Conservation (phyloP, 805 yeast species). For the Metschnikowia gruessii region DNA sequence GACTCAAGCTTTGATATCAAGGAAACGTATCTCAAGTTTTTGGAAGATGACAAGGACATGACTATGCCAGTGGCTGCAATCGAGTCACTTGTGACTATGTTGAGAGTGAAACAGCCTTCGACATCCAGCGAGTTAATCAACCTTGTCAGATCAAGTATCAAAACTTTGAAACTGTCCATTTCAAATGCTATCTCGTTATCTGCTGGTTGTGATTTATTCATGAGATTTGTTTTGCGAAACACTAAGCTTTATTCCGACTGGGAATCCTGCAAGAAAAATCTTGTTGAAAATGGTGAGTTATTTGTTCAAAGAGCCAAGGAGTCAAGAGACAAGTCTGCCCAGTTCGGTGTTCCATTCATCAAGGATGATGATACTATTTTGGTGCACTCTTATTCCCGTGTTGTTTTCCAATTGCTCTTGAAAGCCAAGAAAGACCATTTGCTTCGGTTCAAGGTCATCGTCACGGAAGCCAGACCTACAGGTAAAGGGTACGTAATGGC, state of each 20-base stretch:
- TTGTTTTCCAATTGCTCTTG: conserved; percentile 70
- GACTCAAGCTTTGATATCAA: conserved; percentile 65
- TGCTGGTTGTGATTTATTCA: conserved; percentile 97
- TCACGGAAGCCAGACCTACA: conserved; percentile 90
- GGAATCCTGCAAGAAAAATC: conserved; percentile 86
- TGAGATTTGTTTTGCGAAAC: conserved; percentile 88
- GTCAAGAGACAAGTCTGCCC: conserved; percentile 83
- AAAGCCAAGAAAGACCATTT: conserved; percentile 72
- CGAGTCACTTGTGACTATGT: conserved; percentile 83
- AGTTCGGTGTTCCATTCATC: conserved; percentile 82
- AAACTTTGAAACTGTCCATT: conserved; percentile 69
- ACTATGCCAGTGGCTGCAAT: conserved; percentile 99
- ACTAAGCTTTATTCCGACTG: conserved; percentile 86
- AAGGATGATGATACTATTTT: conserved; percentile 89
- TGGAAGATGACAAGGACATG: conserved; percentile 90
- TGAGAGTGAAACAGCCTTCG: conserved; percentile 79
- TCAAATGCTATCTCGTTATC: conserved; percentile 89
- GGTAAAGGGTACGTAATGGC: conserved; percentile 75
- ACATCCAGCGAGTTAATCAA: conserved; percentile 92
- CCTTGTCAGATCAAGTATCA: conserved; percentile 72
- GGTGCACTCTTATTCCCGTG: conserved; percentile 90
- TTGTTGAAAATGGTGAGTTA: conserved; percentile 90
- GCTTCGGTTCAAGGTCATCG: conserved; percentile 83
- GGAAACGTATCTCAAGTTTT: conserved; percentile 70
- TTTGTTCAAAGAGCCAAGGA: conserved; percentile 90